A percentile compares a stretch with the other conserved stretches of the same genome.
Evolutionary conservation across 768 basidiomycete genomes (phyloP).

Genomic region (Kwoniella mangroviensis): DNA sequence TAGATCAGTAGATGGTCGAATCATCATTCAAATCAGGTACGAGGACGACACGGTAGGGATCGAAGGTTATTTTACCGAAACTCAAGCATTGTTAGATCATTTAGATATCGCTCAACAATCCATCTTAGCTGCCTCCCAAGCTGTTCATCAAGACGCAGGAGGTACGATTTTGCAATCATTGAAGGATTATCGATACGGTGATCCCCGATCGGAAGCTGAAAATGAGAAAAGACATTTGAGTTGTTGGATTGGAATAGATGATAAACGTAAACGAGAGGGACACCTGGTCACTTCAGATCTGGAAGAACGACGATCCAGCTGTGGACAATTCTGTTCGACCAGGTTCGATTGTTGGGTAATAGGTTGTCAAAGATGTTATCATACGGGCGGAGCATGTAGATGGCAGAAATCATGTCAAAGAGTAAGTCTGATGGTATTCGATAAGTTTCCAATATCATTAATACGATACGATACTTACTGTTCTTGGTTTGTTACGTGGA

Average conservation of each 20-base stretch:
- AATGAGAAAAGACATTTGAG: too few relatives aligned
- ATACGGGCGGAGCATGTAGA: background rate
- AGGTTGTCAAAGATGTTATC: background rate
- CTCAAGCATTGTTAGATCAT: background rate
- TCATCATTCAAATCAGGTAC: constrained; percentile 3
- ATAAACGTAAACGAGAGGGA: too few relatives aligned
- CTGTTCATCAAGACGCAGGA: too few relatives aligned
- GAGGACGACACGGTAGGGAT: background rate
- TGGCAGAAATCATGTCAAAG: constrained; percentile 6
- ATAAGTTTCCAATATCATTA: background rate
- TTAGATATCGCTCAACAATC: background rate
- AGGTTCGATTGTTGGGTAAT: background rate
- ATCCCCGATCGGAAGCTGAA: background rate
- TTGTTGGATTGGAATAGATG: too few relatives aligned
- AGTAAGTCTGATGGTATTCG: background rate
- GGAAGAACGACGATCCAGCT: background rate
- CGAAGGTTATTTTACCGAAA: constrained; percentile 5
- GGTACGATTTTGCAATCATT: background rate
- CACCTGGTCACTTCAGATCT: background rate
- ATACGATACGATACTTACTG: too few relatives aligned
- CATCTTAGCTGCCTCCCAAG: background rate
- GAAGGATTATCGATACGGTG: background rate
- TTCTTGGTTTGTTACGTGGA: too few relatives aligned
- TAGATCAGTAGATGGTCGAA: background rate
- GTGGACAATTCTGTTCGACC: background rate